Evolutionary conservation across 2,329 filamentous ascomycete genomes (phyloP).

Genomic region (Verticillium albo-atrum): DNA sequence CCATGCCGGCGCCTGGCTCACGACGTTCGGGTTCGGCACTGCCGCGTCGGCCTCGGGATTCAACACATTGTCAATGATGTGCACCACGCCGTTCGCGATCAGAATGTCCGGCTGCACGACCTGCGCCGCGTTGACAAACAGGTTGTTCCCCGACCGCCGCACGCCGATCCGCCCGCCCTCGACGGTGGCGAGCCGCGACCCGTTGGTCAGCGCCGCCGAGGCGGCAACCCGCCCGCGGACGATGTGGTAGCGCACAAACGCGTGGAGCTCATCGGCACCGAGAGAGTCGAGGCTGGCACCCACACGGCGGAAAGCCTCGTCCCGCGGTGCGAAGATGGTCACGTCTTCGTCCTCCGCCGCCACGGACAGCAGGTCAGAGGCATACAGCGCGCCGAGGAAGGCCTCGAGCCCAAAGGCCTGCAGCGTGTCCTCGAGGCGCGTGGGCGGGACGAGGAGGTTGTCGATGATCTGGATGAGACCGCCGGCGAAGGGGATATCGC

Average conservation of each 20-base stretch:
- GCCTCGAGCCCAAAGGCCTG: constrained; percentile 31
- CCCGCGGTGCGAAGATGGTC: constrained; percentile 52
- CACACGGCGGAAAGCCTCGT: constrained; percentile 45
- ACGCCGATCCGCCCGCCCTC: constrained; percentile 30
- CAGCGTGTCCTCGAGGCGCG: constrained; percentile 28
- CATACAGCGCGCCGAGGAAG: constrained; percentile 34
- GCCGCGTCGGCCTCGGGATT: constrained; percentile 33
- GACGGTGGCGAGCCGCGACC: constrained; percentile 28
- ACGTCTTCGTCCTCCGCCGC: constrained; percentile 39
- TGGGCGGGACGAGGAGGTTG: constrained; percentile 44
- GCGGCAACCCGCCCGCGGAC: constrained; percentile 50
- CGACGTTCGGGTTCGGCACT: constrained; percentile 29
- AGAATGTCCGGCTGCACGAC: constrained; percentile 49
- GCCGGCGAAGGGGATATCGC: constrained; percentile 42
- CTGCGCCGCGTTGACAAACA: constrained; percentile 49
- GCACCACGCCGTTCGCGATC: constrained; percentile 53
- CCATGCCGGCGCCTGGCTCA: constrained; percentile 29
- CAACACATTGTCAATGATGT: constrained; percentile 51
- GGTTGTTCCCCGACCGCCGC: constrained; percentile 35
- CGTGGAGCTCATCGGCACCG: constrained; percentile 30
- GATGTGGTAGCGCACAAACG: constrained; percentile 53
- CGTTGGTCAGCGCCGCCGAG: constrained; percentile 30
- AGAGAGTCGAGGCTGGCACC: constrained; percentile 36
- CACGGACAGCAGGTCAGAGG: constrained; percentile 28
- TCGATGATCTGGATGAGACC: constrained; percentile 50